phyloP scores from a whole-genome alignment of 1,139 yeast species.

The Torulaspora pretoriensis region DNA sequence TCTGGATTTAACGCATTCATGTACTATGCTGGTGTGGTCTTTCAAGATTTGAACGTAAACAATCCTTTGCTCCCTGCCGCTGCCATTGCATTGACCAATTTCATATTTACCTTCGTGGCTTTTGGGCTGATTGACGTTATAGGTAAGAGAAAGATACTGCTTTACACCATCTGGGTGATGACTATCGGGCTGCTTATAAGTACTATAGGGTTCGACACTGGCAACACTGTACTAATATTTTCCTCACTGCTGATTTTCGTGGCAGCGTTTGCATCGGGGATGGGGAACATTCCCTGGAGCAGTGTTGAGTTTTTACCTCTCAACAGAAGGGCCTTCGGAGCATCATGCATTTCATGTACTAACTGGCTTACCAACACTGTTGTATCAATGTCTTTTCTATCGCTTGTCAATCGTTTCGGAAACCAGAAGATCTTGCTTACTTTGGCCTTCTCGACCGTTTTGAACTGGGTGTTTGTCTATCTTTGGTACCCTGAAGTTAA shows the following conservation, averaged over 20 bases:
- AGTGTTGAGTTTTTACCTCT: constrained; percentile 46
- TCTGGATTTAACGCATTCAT: constrained; percentile 75
- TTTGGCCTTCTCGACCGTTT: constrained; percentile 39
- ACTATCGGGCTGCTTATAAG: constrained; percentile 36
- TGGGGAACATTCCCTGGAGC: constrained; percentile 49
- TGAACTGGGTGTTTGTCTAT: constrained; percentile 43
- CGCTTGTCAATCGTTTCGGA: constrained; percentile 37
- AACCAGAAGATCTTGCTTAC: constrained; percentile 39
- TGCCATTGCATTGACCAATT: constrained; percentile 62
- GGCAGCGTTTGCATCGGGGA: constrained; percentile 45
- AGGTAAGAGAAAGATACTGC: constrained; percentile 59
- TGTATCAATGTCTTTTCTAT: constrained; percentile 41
- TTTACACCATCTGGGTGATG: constrained; percentile 48
- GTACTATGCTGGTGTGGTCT: constrained; percentile 69
- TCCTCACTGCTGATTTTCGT: constrained; percentile 40
- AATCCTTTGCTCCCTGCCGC: constrained; percentile 64
- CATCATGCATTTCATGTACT: constrained; percentile 43
- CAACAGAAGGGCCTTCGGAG: constrained; percentile 43
- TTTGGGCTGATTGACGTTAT: constrained; percentile 52
- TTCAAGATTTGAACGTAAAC: constrained; percentile 53
- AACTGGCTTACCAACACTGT: constrained; percentile 45
- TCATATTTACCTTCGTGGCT: constrained; percentile 60
- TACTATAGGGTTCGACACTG: constrained; percentile 27
- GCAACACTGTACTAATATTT: constrained; percentile 29
- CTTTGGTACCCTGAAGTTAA: constrained; percentile 47